phyloP scores from a whole-genome alignment of 1,139 yeast genomes.

The Zygosaccharomyces sapae region DNA sequence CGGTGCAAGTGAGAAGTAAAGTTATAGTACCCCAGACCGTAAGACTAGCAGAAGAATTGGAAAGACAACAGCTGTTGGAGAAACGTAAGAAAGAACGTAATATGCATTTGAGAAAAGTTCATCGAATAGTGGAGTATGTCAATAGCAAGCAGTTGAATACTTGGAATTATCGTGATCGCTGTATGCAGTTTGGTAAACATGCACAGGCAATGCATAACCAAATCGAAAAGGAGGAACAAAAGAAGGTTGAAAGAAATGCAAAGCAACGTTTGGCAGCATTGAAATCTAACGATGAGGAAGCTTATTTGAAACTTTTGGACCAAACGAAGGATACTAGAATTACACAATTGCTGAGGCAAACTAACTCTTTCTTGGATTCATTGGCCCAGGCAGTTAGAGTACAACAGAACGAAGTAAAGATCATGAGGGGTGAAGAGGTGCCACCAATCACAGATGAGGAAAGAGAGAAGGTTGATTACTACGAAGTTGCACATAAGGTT shows the following conservation, averaged over 20 bases:
- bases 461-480: slow-evolving; percentile 79
- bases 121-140: slow-evolving; percentile 40
- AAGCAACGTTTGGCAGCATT: slow-evolving; percentile 96
- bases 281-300: slow-evolving; percentile 96
- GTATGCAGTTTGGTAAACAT: slow-evolving; percentile 37
- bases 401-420: slow-evolving; percentile 56
- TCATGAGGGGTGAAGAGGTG: slow-evolving; percentile 35
- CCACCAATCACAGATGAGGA: slow-evolving; percentile 41
- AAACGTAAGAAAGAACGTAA: slow-evolving; percentile 43
- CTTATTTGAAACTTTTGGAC: slow-evolving; percentile 87
- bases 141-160: slow-evolving; percentile 32
- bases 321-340: slow-evolving; percentile 97
- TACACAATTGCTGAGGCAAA: slow-evolving; percentile 87
- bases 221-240: slow-evolving; percentile 86
- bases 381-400: slow-evolving; percentile 85
- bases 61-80: slow-evolving; percentile 52
- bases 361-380: slow-evolving; percentile 85
- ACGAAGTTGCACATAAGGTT: slow-evolving; percentile 86
- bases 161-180: slow-evolving; percentile 30
- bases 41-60: slow-evolving; percentile 58
- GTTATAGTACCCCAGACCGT: slow-evolving; percentile 60
- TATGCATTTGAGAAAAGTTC: slow-evolving; percentile 38
- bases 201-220: slow-evolving; percentile 57
- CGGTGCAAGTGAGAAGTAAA: slow-evolving; percentile 67
- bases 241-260: slow-evolving; percentile 83